Evolutionary conservation across 2,329 filamentous ascomycete species (phyloP), one percentile per base, ranked within the genome.

Genomic region (Aspergillus piperis): DNA sequence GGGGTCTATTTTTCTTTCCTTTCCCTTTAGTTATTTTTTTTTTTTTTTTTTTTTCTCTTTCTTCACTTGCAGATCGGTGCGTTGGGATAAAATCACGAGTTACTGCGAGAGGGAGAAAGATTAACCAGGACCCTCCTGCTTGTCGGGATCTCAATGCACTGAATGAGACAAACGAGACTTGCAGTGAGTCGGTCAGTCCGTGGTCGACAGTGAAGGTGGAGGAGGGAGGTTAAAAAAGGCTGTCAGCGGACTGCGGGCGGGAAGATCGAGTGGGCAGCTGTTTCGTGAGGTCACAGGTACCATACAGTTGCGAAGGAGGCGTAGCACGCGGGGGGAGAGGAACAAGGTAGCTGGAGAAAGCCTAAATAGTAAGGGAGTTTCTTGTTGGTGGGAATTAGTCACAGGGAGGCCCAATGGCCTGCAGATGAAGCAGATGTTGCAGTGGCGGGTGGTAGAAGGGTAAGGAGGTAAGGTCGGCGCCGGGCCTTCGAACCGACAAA

Each of bases 251-350:
- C 63, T 57, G 64, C 55, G 62, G 58, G 59, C 55, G 56, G 62
- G 61, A 60, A 50, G 55, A 51, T 56, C 50, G 57, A 67, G 67
- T 70, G 68, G 68, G 70, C 71, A 73, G 71, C 71, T 74, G 73
- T 67, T 71, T 71, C 63, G 69, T 62, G 61, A 67, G 64, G 66
- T 71, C 72, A 72, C 71, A 71, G 67, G 68, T 65, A 69, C 68
- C 69, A 70, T 71, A 63, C 64, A 64, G 54, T 59, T 62, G 55
- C 61, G 59, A 61, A 60, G 32, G 51, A 62, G 54, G 55, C 54
- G 64, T 62, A 61, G 65, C 66, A 66, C 68, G 65, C 63, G 65
- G 60, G 60, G 60, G 56, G 54, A 60, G 48, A 56, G 50, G 54
- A 55, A 53, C 27, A 21, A 23, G n/a, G 25, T 27, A 51, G 63